phyloP scores from a whole-genome alignment of 2,329 filamentous ascomycete species.

The Colletotrichum eremochloae region DNA sequence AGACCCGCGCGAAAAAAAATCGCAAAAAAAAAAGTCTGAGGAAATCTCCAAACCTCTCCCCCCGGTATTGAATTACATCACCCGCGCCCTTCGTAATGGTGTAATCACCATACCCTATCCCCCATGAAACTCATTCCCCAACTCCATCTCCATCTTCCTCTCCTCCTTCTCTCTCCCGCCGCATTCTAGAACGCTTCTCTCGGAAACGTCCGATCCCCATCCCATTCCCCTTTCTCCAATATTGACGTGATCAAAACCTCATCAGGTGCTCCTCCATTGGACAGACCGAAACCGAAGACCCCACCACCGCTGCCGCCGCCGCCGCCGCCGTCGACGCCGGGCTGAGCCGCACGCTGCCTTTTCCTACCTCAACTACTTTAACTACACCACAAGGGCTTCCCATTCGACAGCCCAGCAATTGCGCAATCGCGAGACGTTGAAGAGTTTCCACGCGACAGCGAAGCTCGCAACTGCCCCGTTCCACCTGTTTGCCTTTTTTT shows the following conservation, averaged over 20 bases:
- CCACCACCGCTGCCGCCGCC: slow-evolving; percentile 18
- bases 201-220: slow-evolving; percentile 21
- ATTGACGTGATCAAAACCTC: slow-evolving; percentile 32
- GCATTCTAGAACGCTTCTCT: neutral
- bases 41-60: slow-evolving; percentile 4
- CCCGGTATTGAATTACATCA: slow-evolving; percentile 1
- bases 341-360: slow-evolving; percentile 36
- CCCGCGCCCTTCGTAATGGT: slow-evolving; percentile 1
- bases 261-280: slow-evolving; percentile 12
- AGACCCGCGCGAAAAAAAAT: neutral
- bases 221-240: neutral
- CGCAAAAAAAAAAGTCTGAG: neutral
- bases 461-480: neutral
- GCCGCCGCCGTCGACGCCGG: slow-evolving; percentile 25
- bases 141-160: neutral
- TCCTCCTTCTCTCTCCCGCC: neutral
- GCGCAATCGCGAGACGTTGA: slow-evolving; percentile 35
- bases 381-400: slow-evolving; percentile 7
- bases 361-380: slow-evolving; percentile 14
- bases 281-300: slow-evolving; percentile 1
- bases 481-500: slow-evolving; percentile 15
- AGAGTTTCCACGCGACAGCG: slow-evolving; percentile 16
- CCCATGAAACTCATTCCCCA: neutral
- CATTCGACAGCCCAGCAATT: slow-evolving; percentile 34
- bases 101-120: slow-evolving; percentile 33